Evolutionary conservation across 75 land plant genomes (phyloP), one percentile per base, ranked within the genome.

Genomic region (Picea glauca): DNA sequence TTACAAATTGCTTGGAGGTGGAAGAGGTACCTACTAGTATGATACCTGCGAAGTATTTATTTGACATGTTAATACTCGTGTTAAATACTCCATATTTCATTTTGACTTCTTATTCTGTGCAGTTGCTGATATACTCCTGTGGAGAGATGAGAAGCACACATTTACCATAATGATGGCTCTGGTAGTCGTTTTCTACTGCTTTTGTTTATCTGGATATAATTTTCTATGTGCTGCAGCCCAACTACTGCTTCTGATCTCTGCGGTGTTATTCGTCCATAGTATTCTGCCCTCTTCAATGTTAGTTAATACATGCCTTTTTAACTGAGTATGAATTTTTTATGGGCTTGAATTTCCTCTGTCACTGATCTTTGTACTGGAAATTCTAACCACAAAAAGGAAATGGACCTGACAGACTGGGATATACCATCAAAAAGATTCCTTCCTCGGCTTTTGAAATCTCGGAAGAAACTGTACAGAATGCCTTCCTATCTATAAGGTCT

Each of bases 121-220:
- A 93, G 96, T 90, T 83, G 91, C 98, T 31, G 85, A 94, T 72
- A 78, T 87, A 31, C 86, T 93, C 70, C 84, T 96, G 11, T 96
- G 98, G 98, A 94, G 81, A 82, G 87, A 96, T 72, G 87, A 81
- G 63, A 96, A 79, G 79, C 70, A 83, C 78, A 87, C 91, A 13
- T 58, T 91, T 2, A 70, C 75, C 3, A 75, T 84, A 21, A 11
- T 90, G 61, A 13, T 92, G 43, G 60, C 83, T 7, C 65, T 92
- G 78, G 65, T 79, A 35, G 75, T 81, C 21, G 59, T 90, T 14
- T 84, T 90, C 62, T 87, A 88, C 77, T 79, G 76, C 72, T 86
- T 96, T 31, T 83, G 85, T 74, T 77, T 81, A 12, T 83, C 90
- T 62, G 95, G 93, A 26, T 78, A 74, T 70, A 94, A 94, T 32